Percentiles rank a stretch among this genome's conserved stretches.
Conservation (phyloP, 768 basidiomycete species). For the Coprinopsis marcescibilis region DNA sequence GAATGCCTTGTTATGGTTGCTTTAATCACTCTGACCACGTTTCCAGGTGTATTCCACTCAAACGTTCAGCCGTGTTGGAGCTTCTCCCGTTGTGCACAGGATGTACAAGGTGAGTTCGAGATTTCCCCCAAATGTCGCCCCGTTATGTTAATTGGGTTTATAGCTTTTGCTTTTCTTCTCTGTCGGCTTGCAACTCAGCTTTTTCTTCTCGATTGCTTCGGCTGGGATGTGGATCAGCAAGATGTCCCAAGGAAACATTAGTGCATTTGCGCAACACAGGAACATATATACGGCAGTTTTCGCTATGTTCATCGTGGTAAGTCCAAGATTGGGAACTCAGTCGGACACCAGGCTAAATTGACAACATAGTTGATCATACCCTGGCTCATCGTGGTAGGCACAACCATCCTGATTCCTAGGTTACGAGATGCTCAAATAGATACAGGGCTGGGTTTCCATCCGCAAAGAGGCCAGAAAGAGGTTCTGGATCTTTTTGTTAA, state of each 20-base stretch:
- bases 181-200: constrained; percentile 40
- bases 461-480: constrained; percentile 35
- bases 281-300: constrained; percentile 37
- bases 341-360: no score
- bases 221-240: constrained; percentile 47
- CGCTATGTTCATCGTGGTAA: constrained; percentile 33
- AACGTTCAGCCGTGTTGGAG: constrained; percentile 47
- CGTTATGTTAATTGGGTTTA: neutral
- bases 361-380: constrained; percentile 41
- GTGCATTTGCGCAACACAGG: constrained; percentile 26
- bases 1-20: no score
- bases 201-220: constrained; percentile 44
- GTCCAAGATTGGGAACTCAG: constrained; percentile 17
- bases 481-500: constrained; percentile 33
- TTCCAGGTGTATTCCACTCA: constrained; percentile 42
- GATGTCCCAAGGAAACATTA: constrained; percentile 31
- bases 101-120: constrained; percentile 42
- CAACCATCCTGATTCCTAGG: no score
- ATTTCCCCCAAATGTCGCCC: neutral
- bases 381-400: constrained; percentile 42
- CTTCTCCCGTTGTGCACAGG: constrained; percentile 37
- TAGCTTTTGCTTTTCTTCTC: constrained; percentile 43
- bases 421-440: neutral
- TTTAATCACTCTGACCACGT: no score
- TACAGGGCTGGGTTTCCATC: constrained; percentile 47